These are phyloP conservation scores for Fusarium marasasianum DNA, from an alignment of 2,329 filamentous ascomycete species.

Conservation along the genomic window DNA sequence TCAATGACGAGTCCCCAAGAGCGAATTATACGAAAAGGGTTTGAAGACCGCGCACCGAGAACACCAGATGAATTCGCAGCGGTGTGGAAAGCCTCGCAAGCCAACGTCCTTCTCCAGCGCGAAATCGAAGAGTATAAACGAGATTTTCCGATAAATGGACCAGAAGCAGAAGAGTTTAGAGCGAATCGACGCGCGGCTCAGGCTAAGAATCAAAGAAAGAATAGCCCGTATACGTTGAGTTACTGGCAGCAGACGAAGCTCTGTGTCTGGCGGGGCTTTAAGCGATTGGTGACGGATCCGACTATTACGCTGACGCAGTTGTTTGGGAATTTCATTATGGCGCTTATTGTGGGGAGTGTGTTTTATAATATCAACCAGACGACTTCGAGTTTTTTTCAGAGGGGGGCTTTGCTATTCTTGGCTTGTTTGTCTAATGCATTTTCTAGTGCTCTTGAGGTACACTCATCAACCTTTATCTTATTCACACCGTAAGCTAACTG, in stretches of 20 bases:
- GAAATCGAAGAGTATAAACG: conserved; percentile 63
- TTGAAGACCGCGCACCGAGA: conserved; percentile 45
- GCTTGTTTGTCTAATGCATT: conserved; percentile 62
- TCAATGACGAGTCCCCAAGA: conserved; percentile 56
- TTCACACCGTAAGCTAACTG: conserved; percentile 40
- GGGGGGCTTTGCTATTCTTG: conserved; percentile 60
- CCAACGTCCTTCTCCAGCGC: conserved; percentile 50
- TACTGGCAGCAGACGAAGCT: conserved; percentile 36
- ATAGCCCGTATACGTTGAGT: conserved; percentile 37
- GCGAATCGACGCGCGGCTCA: conserved; percentile 56
- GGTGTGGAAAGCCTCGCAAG: conserved; percentile 41
- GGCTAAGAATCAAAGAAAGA: conserved; percentile 50
- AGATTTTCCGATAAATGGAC: conserved; percentile 44
- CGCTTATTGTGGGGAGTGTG: conserved; percentile 61
- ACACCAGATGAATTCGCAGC: conserved; percentile 51
- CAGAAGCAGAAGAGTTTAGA: conserved; percentile 59
- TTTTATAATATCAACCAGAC: conserved; percentile 58
- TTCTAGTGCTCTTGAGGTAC: conserved; percentile 44
- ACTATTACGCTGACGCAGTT: conserved; percentile 51
- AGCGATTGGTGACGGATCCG: conserved; percentile 52
- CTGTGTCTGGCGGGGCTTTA: conserved; percentile 48
- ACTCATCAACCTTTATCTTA: accelerated
- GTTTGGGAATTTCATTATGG: conserved; percentile 57
- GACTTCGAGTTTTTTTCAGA: conserved; percentile 56
- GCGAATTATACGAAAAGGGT: conserved; percentile 45